phyloP scores from a whole-genome alignment of 2,329 filamentous ascomycete genomes.

The Aureobasidium sp. region DNA sequence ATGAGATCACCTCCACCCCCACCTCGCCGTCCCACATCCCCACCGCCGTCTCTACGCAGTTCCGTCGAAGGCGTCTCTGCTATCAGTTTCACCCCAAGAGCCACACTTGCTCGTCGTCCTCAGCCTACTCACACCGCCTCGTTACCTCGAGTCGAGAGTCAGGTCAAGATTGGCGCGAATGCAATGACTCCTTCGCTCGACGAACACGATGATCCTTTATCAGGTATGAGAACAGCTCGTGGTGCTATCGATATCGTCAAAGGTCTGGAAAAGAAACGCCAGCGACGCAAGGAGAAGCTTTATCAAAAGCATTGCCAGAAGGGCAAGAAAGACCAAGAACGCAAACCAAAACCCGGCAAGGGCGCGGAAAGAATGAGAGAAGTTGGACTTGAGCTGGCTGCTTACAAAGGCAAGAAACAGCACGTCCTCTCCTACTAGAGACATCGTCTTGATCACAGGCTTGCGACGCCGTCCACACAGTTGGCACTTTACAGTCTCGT shows the following conservation, averaged over 20 bases:
- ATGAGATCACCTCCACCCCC: conserved; percentile 36
- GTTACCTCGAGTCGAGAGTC: conserved; percentile 52
- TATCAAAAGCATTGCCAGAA: conserved; percentile 84
- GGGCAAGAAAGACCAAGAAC: conserved; percentile 49
- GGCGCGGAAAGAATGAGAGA: conserved; percentile 91
- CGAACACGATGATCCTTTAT: conserved; percentile 33
- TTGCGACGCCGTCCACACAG: conserved; percentile 12
- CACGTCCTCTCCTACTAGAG: conserved; percentile 38
- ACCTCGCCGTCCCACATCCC: conserved; percentile 47
- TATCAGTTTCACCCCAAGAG: conserved; percentile 23
- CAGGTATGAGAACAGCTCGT: conserved; percentile 56
- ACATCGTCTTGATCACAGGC: conserved; percentile 11
- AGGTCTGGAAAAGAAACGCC: conserved; percentile 87
- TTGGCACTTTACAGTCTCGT: conserved; percentile 11
- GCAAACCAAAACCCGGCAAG: conserved; percentile 62
- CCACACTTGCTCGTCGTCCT: conserved; percentile 38
- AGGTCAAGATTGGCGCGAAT: conserved; percentile 9
- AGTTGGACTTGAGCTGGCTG: conserved; percentile 80
- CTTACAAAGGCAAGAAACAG: conserved; percentile 57
- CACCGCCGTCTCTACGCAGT: conserved; percentile 50
- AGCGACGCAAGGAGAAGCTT: conserved; percentile 86
- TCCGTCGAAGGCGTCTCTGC: conserved; percentile 28
- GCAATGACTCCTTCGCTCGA: conserved; percentile 19
- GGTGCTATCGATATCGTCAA: conserved; percentile 98
- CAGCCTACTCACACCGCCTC: conserved; percentile 74